phyloP scores from a whole-genome alignment of 1,139 yeast genomes.

The Saccharomycopsis crataegensis region DNA sequence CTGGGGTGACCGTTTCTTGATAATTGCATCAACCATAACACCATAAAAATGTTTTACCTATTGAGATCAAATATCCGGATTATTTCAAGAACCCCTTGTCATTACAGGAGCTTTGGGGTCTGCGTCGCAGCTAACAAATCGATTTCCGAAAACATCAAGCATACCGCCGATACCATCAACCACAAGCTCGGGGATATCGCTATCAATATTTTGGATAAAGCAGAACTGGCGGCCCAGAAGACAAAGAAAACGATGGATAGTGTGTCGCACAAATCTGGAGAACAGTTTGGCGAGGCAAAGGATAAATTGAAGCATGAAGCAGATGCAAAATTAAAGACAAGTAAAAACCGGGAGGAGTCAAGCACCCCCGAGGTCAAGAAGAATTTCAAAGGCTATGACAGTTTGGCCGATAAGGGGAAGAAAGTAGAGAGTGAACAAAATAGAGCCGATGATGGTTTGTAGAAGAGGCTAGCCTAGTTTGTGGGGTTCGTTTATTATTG shows the following conservation, averaged over 20 bases:
- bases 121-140: background rate
- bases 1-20: no score
- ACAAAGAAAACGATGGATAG: background rate
- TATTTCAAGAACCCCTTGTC: no score
- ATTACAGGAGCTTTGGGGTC: no score
- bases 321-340: background rate
- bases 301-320: background rate
- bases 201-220: background rate
- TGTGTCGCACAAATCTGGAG: background rate
- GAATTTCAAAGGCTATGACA: conserved; percentile 32
- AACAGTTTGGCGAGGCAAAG: background rate
- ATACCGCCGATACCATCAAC: conserved; percentile 4
- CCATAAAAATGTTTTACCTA: no score
- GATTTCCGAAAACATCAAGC: conserved; percentile 2
- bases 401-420: conserved; percentile 38
- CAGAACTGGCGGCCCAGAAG: background rate
- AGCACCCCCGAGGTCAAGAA: conserved; percentile 23
- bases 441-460: conserved; percentile 39
- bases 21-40: no score
- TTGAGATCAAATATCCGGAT: no score
- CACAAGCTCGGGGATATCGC: conserved; percentile 4
- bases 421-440: conserved; percentile 39
- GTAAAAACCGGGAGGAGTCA: background rate
- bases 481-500: background rate
- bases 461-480: conserved; percentile 5